Evolutionary conservation across 495 filamentous ascomycete genomes (phyloP).

Genomic region (Tricharina praecox): DNA sequence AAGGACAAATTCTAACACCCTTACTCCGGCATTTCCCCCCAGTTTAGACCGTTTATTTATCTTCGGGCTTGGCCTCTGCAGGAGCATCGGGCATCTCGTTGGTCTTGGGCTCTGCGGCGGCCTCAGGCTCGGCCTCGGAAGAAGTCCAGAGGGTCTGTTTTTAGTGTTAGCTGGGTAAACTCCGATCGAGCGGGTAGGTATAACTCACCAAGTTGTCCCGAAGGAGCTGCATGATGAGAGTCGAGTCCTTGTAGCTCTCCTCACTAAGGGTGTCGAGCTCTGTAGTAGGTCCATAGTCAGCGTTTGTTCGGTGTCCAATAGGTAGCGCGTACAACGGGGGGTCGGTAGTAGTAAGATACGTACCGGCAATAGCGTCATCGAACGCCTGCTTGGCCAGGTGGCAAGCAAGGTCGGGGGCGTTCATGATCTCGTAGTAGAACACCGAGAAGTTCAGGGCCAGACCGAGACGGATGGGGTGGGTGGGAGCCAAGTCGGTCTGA

Average conservation of each 20-base stretch:
- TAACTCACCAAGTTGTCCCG: conserved; percentile 86
- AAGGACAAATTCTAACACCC: conserved; percentile 8
- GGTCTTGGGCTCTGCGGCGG: conserved; percentile 46
- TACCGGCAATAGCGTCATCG: conserved; percentile 95
- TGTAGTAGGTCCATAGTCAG: conserved; percentile 31
- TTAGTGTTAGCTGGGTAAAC: conserved; percentile 21
- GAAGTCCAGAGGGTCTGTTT: conserved; percentile 95
- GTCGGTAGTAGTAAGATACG: too few species aligned
- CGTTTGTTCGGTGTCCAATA: not conserved
- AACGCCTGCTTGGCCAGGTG: conserved; percentile 99
- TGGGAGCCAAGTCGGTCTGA: conserved; percentile 92
- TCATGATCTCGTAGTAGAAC: conserved; percentile 99
- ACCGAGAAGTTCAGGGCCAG: conserved; percentile 99
- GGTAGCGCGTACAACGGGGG: too few species aligned
- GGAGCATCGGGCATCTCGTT: conserved; percentile 37
- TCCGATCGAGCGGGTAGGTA: conserved; percentile 11
- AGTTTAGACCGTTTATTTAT: conserved; percentile 8
- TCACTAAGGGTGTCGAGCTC: conserved; percentile 97
- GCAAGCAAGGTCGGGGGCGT: conserved; percentile 96
- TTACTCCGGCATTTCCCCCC: conserved; percentile 5
- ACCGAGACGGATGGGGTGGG: conserved; percentile 96
- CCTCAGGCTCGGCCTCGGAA: conserved; percentile 77
- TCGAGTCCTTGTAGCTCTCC: conserved; percentile 99
- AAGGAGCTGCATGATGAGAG: conserved; percentile 98
- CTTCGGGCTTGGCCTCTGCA: conserved; percentile 41